Evolutionary conservation across 2,329 filamentous ascomycete genomes (phyloP), one percentile per base, ranked within the genome.

Genomic region (Thielaviopsis ethacetica): DNA sequence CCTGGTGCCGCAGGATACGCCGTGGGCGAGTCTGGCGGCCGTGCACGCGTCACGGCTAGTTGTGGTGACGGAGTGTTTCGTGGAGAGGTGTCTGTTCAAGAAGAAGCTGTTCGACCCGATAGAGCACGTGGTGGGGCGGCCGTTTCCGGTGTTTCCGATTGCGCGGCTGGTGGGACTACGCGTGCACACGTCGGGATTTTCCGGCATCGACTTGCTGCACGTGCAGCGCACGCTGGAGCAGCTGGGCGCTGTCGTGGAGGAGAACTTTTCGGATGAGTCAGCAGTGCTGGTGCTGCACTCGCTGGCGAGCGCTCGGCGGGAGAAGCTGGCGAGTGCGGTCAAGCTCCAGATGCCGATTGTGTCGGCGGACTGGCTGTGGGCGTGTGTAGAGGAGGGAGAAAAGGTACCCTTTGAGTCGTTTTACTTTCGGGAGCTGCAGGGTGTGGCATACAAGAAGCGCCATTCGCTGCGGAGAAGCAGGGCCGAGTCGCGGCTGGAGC

Each of bases 1-100:
- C 34, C 71, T 82, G 51, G 78, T 83, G 1, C 78, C 79, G 1
- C 80, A 82, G 61, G 67, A 44, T 19, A 22, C 50, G 24, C 55
- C 52, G 13, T 30, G 30, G 19, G 22, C 55, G 21, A 50, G 19
- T 59, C 54, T 52, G 19, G 21, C 56, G 30, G 53, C 17, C 34
- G 22, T 26, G 56, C 24, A 10, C 38, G 13, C 34, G 47, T 56
- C n/a, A 34, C 53, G 19, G 12, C 57, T 59, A 4, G 57, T 38
- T 7, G 68, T 79, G 51, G 83, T 95, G 34, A 97, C 90, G 12
- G 90, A 95, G 67, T 94, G 93, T 77, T 98, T 91, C 79, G 77
- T 98, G 57, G 93, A 98, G 71, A 82, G 83, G 54, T 97, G 91
- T 68, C 74, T 98, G 47, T 83, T 91, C 67, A 81, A 81, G 63